These are phyloP conservation scores for Botrytis fragariae DNA, from an alignment of 2,329 filamentous ascomycete genomes.

Conservation along the genomic window DNA sequence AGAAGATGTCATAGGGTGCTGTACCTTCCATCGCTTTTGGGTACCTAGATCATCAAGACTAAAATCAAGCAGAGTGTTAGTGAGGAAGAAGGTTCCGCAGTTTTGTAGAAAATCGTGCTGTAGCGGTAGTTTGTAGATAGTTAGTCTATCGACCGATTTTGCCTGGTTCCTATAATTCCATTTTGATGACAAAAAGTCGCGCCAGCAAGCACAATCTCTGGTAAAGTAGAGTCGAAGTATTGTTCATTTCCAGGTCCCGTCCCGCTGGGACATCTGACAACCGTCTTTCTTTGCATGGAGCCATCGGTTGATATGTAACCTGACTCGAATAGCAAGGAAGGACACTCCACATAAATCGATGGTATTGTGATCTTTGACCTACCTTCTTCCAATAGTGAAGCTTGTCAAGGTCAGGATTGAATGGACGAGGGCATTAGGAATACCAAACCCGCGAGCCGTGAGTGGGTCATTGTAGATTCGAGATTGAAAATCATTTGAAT, in stretches of 20 bases:
- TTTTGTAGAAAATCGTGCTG: background rate
- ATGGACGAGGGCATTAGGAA: slow-evolving; percentile 18
- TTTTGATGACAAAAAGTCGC: background rate
- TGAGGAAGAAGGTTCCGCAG: background rate
- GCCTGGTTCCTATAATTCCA: background rate
- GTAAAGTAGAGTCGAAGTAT: slow-evolving; percentile 3
- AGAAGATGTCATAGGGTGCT: background rate
- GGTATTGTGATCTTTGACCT: slow-evolving; percentile 16
- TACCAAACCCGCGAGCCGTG: slow-evolving; percentile 20
- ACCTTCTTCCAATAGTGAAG: slow-evolving; percentile 8
- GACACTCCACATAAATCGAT: slow-evolving; percentile 17
- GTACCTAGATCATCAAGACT: background rate
- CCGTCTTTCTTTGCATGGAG: slow-evolving; percentile 4
- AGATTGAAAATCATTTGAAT: slow-evolving; percentile 14
- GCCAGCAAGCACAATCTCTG: slow-evolving; percentile 3
- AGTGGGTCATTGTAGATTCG: slow-evolving; percentile 22
- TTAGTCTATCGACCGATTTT: background rate
- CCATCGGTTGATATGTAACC: slow-evolving; percentile 8
- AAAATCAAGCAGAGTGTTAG: background rate
- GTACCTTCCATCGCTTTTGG: background rate
- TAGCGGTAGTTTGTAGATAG: background rate
- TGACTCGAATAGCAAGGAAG: slow-evolving; percentile 2
- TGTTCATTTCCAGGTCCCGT: slow-evolving; percentile 10
- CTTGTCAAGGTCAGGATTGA: slow-evolving; percentile 5
- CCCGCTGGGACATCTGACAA: slow-evolving; percentile 12